These are phyloP conservation scores for Adenanthera pavonina DNA, from an alignment of 306 rosid species.

Conservation along the genomic window DNA sequence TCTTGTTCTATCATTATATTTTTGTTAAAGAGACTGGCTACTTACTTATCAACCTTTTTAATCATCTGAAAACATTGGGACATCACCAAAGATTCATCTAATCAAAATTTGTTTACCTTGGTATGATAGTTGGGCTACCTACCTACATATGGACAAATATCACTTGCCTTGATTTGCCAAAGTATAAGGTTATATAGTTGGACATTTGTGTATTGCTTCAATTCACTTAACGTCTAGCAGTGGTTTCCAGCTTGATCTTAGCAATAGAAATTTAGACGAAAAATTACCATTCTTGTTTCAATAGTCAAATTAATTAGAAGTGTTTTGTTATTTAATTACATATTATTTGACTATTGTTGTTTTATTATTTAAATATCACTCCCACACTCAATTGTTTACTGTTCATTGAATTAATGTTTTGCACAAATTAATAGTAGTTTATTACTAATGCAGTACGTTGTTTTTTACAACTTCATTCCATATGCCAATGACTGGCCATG, in stretches of 20 bases:
- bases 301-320: neutral
- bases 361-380: neutral
- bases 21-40: neutral
- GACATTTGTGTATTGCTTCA: neutral
- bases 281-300: neutral
- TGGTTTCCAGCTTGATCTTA: slow-evolving; percentile 9
- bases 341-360: no score
- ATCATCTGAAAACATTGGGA: neutral
- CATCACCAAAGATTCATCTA: slow-evolving; percentile 1
- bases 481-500: no score
- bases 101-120: neutral
- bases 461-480: slow-evolving; percentile 26
- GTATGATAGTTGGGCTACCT: neutral
- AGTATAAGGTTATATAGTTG: neutral
- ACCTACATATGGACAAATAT: neutral
- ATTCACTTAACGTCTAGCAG: neutral
- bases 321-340: neutral
- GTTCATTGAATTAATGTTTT: neutral
- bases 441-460: neutral
- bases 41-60: slow-evolving; percentile 5
- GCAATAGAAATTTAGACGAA: neutral
- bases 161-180: neutral
- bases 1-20: slow-evolving; percentile 1
- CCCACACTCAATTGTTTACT: neutral
- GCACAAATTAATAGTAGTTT: neutral